Evolutionary conservation across 2,329 filamentous ascomycete genomes (phyloP).

Genomic region (Neofusicoccum sp.): DNA sequence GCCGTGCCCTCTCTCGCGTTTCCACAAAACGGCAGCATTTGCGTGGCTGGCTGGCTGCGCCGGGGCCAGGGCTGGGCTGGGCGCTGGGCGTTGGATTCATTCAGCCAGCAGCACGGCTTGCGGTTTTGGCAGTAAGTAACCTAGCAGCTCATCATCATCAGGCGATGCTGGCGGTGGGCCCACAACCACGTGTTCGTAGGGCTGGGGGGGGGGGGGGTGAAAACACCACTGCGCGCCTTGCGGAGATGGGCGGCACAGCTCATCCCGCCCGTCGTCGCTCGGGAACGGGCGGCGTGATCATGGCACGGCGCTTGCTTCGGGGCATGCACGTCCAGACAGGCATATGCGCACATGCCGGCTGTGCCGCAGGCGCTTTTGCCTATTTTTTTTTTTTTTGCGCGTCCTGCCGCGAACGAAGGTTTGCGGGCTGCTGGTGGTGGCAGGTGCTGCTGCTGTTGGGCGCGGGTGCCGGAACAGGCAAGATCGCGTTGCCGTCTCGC

Average conservation of each 20-base stretch:
- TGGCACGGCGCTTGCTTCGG: no score
- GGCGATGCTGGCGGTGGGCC: constrained; percentile 12
- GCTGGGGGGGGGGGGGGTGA: not conserved
- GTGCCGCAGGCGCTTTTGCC: no score
- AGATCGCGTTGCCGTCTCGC: not conserved
- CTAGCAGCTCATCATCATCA: constrained; percentile 7
- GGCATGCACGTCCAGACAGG: no score
- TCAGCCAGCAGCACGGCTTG: not conserved
- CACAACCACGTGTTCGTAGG: constrained; percentile 14
- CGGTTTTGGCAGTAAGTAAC: no score
- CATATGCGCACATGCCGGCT: no score
- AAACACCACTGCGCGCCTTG: not conserved
- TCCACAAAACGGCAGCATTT: not conserved
- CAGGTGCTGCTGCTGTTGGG: not conserved
- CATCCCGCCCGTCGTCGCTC: no score
- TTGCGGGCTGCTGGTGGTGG: not conserved
- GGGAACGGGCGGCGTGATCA: no score
- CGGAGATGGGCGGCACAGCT: no score
- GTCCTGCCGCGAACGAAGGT: no score
- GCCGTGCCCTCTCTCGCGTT: not conserved
- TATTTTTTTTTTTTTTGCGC: no score
- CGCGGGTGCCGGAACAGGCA: not conserved
- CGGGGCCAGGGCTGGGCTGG: not conserved
- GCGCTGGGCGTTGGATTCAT: no score
- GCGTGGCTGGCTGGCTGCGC: constrained; percentile 1